phyloP scores from a whole-genome alignment of 495 filamentous ascomycete genomes.

The Podospora appendiculata region DNA sequence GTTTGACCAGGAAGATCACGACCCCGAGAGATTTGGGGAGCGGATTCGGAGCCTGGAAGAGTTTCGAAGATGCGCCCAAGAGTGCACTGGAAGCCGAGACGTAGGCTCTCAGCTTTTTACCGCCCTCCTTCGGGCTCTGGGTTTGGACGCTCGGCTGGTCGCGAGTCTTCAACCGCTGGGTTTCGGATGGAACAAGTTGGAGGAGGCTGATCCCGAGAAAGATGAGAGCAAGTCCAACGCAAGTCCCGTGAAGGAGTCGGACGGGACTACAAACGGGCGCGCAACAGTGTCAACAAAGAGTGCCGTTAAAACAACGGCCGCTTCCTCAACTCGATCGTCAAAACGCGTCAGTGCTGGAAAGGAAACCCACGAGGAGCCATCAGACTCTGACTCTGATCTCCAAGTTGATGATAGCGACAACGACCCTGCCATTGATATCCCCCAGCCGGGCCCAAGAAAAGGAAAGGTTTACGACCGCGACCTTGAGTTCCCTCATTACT shows the following conservation, averaged over 20 bases:
- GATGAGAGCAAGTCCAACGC: constrained; percentile 10
- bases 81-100: constrained; percentile 77
- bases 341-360: constrained; percentile 37
- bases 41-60: constrained; percentile 54
- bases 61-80: constrained; percentile 60
- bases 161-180: constrained; percentile 81
- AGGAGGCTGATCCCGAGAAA: constrained; percentile 53
- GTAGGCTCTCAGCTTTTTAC: constrained; percentile 88
- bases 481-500: constrained; percentile 80
- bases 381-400: constrained; percentile 27
- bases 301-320: constrained; percentile 8
- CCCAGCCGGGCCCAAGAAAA: constrained; percentile 16
- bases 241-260: constrained; percentile 11
- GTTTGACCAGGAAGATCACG: constrained; percentile 54
- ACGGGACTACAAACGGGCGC: background rate
- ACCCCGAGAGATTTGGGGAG: constrained; percentile 65
- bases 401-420: constrained; percentile 28
- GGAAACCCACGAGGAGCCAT: background rate
- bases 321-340: constrained; percentile 22
- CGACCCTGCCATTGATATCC: constrained; percentile 29
- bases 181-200: constrained; percentile 83
- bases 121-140: constrained; percentile 73
- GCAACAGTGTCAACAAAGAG: background rate
- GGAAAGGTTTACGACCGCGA: constrained; percentile 53
- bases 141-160: constrained; percentile 72